Conservation (phyloP, 2,329 filamentous ascomycete genomes). For the Aaosphaeria pasadenensis region DNA sequence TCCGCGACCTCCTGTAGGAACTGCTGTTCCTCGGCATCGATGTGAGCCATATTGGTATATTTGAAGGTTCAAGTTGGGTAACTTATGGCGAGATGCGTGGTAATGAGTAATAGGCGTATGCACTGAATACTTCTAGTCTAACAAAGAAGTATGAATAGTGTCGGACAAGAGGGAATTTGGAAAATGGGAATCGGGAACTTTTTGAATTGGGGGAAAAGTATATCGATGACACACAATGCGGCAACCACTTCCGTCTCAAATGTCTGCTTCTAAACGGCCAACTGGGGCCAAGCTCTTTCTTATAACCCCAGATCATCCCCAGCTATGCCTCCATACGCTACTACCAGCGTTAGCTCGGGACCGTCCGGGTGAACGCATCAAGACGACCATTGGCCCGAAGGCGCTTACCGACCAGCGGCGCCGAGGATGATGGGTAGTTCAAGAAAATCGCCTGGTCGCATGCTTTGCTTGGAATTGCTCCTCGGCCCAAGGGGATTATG, state of each 20-base stretch:
- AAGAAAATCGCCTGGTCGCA: background rate
- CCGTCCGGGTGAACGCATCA: conserved; percentile 22
- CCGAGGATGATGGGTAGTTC: conserved; percentile 22
- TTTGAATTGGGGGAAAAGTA: background rate
- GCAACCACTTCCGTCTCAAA: background rate
- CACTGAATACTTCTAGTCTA: background rate
- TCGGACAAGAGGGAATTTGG: background rate
- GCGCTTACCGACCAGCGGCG: conserved; percentile 3
- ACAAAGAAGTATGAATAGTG: background rate
- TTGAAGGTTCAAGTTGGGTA: background rate
- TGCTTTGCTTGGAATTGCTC: conserved; percentile 10
- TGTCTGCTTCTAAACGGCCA: background rate
- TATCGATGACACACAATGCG: background rate
- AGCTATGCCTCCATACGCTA: conserved; percentile 12
- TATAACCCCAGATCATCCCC: conserved; percentile 6
- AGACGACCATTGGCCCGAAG: conserved; percentile 33
- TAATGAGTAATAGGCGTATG: background rate
- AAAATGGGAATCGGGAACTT: background rate
- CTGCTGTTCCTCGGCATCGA: conserved; percentile 67
- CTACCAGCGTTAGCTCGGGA: conserved; percentile 22
- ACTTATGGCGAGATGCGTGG: background rate
- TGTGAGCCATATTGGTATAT: conserved; percentile 25
- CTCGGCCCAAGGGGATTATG: conserved; percentile 34
- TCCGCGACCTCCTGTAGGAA: conserved; percentile 81
- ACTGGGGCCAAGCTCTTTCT: conserved; percentile 29